phyloP scores from a whole-genome alignment of 148 eudicot genomes.

The Gaultheria prostrata region DNA sequence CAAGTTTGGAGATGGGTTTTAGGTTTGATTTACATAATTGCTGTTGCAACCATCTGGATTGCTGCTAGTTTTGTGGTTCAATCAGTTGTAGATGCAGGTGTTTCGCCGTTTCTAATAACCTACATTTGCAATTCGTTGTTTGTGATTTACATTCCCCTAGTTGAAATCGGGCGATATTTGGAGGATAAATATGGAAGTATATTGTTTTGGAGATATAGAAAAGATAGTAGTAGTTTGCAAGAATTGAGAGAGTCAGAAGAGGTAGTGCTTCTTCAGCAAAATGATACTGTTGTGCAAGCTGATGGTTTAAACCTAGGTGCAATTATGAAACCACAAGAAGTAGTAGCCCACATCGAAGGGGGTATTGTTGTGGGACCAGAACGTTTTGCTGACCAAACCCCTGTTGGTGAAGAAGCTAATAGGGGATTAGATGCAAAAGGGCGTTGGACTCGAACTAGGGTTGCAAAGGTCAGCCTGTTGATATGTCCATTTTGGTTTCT shows the following conservation, averaged over 20 bases:
- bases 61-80: constrained; percentile 98
- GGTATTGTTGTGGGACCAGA: constrained; percentile 15
- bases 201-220: constrained; percentile 50
- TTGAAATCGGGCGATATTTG: constrained; percentile 63
- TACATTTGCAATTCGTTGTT: constrained; percentile 96
- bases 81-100: constrained; percentile 86
- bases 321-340: constrained; percentile 23
- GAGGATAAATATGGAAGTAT: constrained; percentile 59
- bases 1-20: constrained; percentile 75
- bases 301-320: constrained; percentile 11
- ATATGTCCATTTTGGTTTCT: constrained; percentile 97
- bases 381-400: neutral
- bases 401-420: constrained; percentile 21
- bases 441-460: constrained; percentile 83
- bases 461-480: constrained; percentile 83
- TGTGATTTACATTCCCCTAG: constrained; percentile 69
- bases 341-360: neutral
- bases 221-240: constrained; percentile 25
- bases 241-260: constrained; percentile 50
- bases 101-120: constrained; percentile 88
- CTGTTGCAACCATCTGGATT: constrained; percentile 95
- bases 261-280: constrained; percentile 52
- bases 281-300: constrained; percentile 25
- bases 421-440: constrained; percentile 67
- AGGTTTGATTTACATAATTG: constrained; percentile 76